Percentiles rank a stretch among this genome's conserved stretches.
Evolutionary conservation across 2,329 filamentous ascomycete genomes (phyloP).

Genomic region (Hymenotorrendiella dingleyae): DNA sequence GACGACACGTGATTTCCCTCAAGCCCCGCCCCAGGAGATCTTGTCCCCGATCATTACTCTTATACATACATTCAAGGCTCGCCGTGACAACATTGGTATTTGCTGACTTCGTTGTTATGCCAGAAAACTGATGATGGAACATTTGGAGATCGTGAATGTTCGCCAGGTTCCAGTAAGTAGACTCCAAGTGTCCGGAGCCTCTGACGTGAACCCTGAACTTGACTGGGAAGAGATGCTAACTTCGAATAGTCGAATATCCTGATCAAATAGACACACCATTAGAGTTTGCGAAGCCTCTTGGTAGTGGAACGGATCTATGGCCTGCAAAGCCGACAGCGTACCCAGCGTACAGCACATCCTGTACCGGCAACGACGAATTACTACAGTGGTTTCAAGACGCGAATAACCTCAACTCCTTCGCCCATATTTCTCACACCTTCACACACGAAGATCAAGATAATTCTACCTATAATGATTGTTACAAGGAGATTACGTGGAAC

Average conservation of each 20-base stretch:
- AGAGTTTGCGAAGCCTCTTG: slow-evolving; percentile 39
- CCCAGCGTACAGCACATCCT: slow-evolving; percentile 1
- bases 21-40: no score
- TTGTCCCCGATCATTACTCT: no score
- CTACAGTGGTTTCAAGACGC: slow-evolving; percentile 44
- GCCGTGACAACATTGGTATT: no score
- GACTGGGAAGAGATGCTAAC: not conserved
- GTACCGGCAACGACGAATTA: slow-evolving; percentile 26
- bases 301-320: slow-evolving; percentile 18
- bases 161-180: slow-evolving; percentile 33
- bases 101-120: no score
- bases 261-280: slow-evolving; percentile 33
- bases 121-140: no score
- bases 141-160: no score
- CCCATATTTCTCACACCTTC: slow-evolving; percentile 56
- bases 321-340: slow-evolving; percentile 1
- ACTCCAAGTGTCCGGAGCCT: no score
- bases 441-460: slow-evolving; percentile 54
- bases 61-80: no score
- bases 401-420: slow-evolving; percentile 46
- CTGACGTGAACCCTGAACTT: not conserved
- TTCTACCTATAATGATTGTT: slow-evolving; percentile 50
- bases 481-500: slow-evolving; percentile 54
- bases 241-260: slow-evolving; percentile 5
- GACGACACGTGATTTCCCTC: not conserved